Evolutionary conservation across 306 rosid species (phyloP).

Genomic region (Pyrus pyrifolia): DNA sequence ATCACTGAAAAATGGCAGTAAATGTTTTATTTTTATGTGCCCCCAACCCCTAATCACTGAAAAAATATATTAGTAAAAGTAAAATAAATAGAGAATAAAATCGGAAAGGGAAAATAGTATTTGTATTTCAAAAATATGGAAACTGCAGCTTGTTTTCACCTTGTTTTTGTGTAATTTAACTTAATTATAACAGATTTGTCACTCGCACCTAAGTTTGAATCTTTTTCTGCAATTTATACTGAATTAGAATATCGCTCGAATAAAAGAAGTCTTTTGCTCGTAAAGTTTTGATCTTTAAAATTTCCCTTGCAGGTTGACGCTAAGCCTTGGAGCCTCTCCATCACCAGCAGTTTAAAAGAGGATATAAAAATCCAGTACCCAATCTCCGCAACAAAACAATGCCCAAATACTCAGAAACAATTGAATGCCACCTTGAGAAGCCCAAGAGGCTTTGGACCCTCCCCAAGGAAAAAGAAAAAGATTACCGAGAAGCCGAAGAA

Average conservation of each 20-base stretch:
- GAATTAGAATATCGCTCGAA: background rate
- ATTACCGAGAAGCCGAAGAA: constrained; percentile 18
- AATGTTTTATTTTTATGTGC: too few relatives aligned
- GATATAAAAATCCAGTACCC: constrained; percentile 19
- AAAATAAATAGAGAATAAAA: background rate
- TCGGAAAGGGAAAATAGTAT: background rate
- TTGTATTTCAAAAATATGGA: background rate
- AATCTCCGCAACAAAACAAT: constrained; percentile 16
- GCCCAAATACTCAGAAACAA: background rate
- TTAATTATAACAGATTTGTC: too few relatives aligned
- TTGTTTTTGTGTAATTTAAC: too few relatives aligned
- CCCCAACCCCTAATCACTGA: background rate
- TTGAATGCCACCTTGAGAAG: constrained; percentile 45
- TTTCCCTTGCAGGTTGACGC: constrained; percentile 24
- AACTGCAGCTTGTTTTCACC: background rate
- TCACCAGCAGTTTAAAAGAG: constrained; percentile 14
- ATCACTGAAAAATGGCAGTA: too few relatives aligned
- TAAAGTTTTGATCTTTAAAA: background rate
- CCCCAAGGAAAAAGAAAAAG: constrained; percentile 47
- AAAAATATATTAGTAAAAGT: background rate
- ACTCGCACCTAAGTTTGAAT: too few relatives aligned
- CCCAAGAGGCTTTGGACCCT: constrained; percentile 70
- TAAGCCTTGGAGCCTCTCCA: constrained; percentile 16
- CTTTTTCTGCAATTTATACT: too few relatives aligned
- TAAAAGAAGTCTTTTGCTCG: background rate